A percentile compares a stretch with the other conserved stretches of the same genome.
Evolutionary conservation across 2,329 filamentous ascomycete species (phyloP).

Genomic region (Pseudogymnoascus sp.): DNA sequence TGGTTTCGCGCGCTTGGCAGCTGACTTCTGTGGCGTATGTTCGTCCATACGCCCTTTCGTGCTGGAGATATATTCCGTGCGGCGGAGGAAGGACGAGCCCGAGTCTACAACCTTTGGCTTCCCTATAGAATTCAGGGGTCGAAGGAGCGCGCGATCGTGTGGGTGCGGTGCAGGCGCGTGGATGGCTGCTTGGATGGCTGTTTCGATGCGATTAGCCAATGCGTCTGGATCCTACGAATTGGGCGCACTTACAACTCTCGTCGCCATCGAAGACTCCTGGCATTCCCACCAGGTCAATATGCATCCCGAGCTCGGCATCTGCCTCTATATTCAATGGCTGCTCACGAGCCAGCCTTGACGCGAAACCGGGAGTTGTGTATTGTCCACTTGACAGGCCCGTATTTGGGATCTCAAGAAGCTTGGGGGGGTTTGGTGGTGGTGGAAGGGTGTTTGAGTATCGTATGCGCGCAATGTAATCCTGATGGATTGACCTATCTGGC

Average conservation of each 20-base stretch:
- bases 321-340: slow-evolving; percentile 95
- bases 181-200: slow-evolving; percentile 74
- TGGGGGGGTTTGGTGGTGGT: slow-evolving; percentile 86
- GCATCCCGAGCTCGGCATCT: slow-evolving; percentile 96
- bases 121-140: slow-evolving; percentile 74
- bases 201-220: slow-evolving; percentile 9
- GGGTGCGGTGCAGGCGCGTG: slow-evolving; percentile 66
- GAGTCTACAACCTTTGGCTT: slow-evolving; percentile 70
- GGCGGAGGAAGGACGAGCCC: slow-evolving; percentile 84
- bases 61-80: slow-evolving; percentile 86
- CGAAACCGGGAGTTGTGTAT: slow-evolving; percentile 85
- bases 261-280: slow-evolving; percentile 92
- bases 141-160: slow-evolving; percentile 73
- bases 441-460: slow-evolving; percentile 94
- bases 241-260: slow-evolving; percentile 65
- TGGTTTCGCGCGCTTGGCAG: slow-evolving; percentile 34
- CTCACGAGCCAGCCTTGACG: slow-evolving; percentile 77
- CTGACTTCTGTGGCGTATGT: slow-evolving; percentile 30
- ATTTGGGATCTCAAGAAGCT: slow-evolving; percentile 93
- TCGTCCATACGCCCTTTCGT: slow-evolving; percentile 42
- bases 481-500: slow-evolving; percentile 56
- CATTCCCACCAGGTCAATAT: slow-evolving; percentile 87
- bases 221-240: slow-evolving; percentile 11
- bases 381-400: slow-evolving; percentile 78
- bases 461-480: slow-evolving; percentile 95